Evolutionary conservation across 441 rosid species (phyloP).

Genomic region (Gossypium trilobum): DNA sequence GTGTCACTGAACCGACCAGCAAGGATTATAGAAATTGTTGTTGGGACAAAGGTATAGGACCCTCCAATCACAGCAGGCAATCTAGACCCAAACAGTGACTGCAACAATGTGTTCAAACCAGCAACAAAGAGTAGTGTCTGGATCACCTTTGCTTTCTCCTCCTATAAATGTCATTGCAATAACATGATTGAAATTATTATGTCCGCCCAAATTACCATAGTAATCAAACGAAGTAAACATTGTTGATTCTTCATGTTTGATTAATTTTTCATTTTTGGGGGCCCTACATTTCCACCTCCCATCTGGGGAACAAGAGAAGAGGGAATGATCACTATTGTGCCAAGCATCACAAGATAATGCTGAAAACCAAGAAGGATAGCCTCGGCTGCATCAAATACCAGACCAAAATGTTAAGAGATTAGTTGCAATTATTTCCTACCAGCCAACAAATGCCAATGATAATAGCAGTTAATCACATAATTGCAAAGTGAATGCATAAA

Average conservation of each 20-base stretch:
- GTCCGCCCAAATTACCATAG: not conserved
- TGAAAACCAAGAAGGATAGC: constrained; percentile 94
- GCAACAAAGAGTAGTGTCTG: constrained; percentile 87
- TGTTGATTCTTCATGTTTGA: not conserved
- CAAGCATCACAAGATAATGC: constrained; percentile 93
- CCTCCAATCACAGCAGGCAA: constrained; percentile 87
- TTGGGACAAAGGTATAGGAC: constrained; percentile 77
- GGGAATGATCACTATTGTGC: constrained; percentile 88
- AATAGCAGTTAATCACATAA: not conserved
- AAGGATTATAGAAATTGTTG: constrained; percentile 81
- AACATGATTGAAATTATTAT: not conserved
- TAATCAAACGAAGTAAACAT: not conserved
- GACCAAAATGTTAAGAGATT: constrained; percentile 10
- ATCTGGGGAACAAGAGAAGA: constrained; percentile 91
- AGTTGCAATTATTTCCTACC: constrained; percentile 4
- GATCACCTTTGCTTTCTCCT: constrained; percentile 83
- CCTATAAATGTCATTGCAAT: constrained; percentile 34
- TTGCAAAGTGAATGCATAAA: not conserved
- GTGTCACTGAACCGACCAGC: constrained; percentile 69
- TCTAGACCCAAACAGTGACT: constrained; percentile 65
- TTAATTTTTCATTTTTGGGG: not conserved
- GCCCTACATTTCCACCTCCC: constrained; percentile 96
- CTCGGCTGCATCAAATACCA: constrained; percentile 52
- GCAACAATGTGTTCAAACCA: constrained; percentile 85
- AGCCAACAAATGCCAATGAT: not conserved